phyloP scores from a whole-genome alignment of 805 yeast genomes.

The Saccharomycopsis babjevae region DNA sequence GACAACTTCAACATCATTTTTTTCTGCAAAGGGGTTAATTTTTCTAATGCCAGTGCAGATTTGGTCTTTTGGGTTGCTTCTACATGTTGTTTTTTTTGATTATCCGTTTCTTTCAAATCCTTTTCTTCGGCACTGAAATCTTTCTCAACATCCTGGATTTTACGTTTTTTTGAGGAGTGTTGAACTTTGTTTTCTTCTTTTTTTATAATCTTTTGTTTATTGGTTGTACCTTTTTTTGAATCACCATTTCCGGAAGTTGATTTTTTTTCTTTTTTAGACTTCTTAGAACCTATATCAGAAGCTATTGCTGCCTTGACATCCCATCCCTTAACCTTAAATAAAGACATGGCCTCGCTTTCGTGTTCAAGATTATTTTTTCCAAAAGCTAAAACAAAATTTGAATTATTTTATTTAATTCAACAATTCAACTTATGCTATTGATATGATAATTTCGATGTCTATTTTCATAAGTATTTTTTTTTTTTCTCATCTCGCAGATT shows the following conservation, averaged over 20 bases:
- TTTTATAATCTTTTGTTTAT: slow-evolving; percentile 19
- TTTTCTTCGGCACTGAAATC: slow-evolving; percentile 2
- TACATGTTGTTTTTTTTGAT: slow-evolving; percentile 24
- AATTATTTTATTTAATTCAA: too few relatives aligned
- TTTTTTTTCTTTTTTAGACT: slow-evolving; percentile 21
- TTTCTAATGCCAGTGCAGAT: neutral
- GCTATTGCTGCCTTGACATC: slow-evolving; percentile 48
- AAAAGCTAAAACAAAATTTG: too few relatives aligned
- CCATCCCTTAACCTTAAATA: slow-evolving; percentile 83
- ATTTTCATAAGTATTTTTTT: neutral
- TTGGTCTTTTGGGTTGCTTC: slow-evolving; percentile 11
- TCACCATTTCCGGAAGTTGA: slow-evolving; percentile 29
- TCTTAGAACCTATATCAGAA: slow-evolving; percentile 30
- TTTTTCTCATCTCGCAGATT: neutral
- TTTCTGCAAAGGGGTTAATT: slow-evolving; percentile 79
- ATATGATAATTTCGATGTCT: neutral
- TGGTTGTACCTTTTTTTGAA: slow-evolving; percentile 23
- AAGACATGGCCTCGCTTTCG: slow-evolving; percentile 37
- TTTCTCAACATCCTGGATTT: slow-evolving; percentile 8
- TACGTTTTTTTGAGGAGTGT: neutral
- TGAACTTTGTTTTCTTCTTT: slow-evolving; percentile 13
- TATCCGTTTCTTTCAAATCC: slow-evolving; percentile 23
- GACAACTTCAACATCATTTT: slow-evolving; percentile 92
- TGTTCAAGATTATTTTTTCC: neutral
- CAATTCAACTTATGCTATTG: too few relatives aligned